Conservation (phyloP, 805 yeast genomes). For the Sugiyamaella marilandica region DNA sequence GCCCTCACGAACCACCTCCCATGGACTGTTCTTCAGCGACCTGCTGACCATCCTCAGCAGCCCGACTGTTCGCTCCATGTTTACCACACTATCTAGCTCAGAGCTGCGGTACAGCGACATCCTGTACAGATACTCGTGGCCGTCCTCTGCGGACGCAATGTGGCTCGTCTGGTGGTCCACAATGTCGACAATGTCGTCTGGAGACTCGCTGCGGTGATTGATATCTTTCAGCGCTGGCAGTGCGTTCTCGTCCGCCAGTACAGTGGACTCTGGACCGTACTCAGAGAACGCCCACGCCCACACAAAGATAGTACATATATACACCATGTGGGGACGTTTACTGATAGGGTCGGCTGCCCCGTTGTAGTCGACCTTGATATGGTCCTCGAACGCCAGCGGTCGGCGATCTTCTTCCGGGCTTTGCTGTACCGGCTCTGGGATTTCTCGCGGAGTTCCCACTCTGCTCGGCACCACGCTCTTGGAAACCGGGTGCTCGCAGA, state of each 20-base stretch:
- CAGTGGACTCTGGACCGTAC: conserved; percentile 30
- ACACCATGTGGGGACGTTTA: conserved; percentile 29
- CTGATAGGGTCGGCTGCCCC: conserved; percentile 26
- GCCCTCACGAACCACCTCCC: conserved; percentile 28
- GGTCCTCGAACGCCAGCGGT: conserved; percentile 15
- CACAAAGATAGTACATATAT: conserved; percentile 27
- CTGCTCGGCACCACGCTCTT: conserved; percentile 16
- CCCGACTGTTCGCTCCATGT: conserved; percentile 52
- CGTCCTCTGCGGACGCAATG: conserved; percentile 39
- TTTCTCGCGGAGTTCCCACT: conserved; percentile 21
- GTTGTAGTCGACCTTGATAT: conserved; percentile 17
- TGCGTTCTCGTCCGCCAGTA: conserved; percentile 11
- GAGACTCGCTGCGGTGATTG: conserved; percentile 5
- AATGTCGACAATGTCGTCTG: conserved; percentile 7
- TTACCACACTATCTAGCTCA: conserved; percentile 36
- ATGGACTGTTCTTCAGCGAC: conserved; percentile 22
- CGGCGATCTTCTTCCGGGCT: neutral
- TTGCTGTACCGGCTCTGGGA: neutral
- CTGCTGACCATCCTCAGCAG: conserved; percentile 35
- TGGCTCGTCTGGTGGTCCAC: conserved; percentile 16
- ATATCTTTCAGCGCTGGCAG: conserved; percentile 4
- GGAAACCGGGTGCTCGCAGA: conserved; percentile 17
- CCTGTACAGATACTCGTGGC: conserved; percentile 47
- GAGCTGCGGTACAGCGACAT: conserved; percentile 30
- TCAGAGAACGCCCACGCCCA: conserved; percentile 32